A percentile compares a stretch with the other conserved stretches of the same genome.
Evolutionary conservation across 2,329 filamentous ascomycete genomes (phyloP).

Genomic region (Trichocomaceae sp.): DNA sequence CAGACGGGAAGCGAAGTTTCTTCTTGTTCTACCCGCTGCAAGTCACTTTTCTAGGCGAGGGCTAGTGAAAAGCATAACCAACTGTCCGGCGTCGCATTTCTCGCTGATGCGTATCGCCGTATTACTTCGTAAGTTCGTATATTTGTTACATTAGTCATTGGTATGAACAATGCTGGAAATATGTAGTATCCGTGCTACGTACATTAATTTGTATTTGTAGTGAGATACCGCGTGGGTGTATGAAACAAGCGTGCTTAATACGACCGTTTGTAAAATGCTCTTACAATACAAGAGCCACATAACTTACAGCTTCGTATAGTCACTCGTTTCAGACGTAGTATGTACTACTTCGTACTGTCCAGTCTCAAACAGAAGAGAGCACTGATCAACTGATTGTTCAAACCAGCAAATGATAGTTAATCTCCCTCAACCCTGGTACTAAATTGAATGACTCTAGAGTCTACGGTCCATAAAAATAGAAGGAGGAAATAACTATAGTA

Average conservation of each 20-base stretch:
- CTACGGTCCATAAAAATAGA: neutral
- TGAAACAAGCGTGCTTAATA: conserved; percentile 7
- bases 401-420: neutral
- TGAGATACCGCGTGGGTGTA: neutral
- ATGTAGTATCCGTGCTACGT: too few species aligned
- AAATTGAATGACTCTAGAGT: too few species aligned
- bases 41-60: conserved; percentile 1
- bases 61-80: neutral
- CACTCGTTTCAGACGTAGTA: neutral
- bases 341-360: neutral
- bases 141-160: too few species aligned
- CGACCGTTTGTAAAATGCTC: neutral
- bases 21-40: conserved; percentile 10
- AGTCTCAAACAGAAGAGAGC: neutral
- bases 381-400: conserved; percentile 3
- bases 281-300: too few species aligned
- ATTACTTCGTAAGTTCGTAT: too few species aligned
- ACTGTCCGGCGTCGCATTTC: too few species aligned
- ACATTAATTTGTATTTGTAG: too few species aligned
- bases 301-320: neutral
- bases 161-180: too few species aligned
- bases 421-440: too few species aligned
- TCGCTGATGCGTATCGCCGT: neutral
- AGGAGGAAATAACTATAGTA: neutral
- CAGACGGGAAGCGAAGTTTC: conserved; percentile 11